phyloP scores from a whole-genome alignment of 169 alveolate species.

The Toxoplasma gondii region DNA sequence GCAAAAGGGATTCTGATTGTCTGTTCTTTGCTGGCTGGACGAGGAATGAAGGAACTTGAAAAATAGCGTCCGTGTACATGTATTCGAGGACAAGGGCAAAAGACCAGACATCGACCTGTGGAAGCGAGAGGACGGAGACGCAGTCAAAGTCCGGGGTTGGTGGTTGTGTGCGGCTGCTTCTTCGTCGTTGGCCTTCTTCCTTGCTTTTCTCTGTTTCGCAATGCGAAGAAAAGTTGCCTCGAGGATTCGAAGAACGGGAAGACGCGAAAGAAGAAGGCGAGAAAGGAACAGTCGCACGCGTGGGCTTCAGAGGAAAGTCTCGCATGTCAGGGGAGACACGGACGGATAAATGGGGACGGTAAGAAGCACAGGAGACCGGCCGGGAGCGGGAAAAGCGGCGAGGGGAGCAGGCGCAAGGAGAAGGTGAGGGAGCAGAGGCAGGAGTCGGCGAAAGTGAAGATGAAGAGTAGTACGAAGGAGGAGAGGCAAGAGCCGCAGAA shows the following conservation, averaged over 20 bases:
- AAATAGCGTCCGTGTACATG: slow-evolving; percentile 7
- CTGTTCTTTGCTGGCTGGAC: neutral
- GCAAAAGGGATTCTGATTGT: neutral
- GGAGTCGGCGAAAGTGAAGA: neutral
- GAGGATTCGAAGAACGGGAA: neutral
- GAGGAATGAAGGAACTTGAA: neutral
- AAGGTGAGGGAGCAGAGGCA: neutral
- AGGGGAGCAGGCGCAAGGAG: neutral
- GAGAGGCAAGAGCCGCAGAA: neutral
- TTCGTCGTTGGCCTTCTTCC: neutral
- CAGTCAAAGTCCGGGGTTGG: neutral
- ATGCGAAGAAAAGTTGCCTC: neutral
- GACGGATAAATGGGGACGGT: neutral
- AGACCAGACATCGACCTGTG: neutral
- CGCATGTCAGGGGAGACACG: too few relatives aligned
- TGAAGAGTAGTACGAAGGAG: neutral
- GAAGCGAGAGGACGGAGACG: neutral
- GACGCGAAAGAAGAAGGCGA: neutral
- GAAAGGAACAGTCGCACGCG: too few relatives aligned
- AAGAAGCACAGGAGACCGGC: neutral
- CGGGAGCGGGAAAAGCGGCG: neutral
- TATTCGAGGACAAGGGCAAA: slow-evolving; percentile 17
- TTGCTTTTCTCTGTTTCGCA: neutral
- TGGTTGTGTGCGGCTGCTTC: neutral
- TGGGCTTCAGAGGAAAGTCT: too few relatives aligned